phyloP scores from a whole-genome alignment of 352 stramenopile species.

The Thraustotheca clavata region DNA sequence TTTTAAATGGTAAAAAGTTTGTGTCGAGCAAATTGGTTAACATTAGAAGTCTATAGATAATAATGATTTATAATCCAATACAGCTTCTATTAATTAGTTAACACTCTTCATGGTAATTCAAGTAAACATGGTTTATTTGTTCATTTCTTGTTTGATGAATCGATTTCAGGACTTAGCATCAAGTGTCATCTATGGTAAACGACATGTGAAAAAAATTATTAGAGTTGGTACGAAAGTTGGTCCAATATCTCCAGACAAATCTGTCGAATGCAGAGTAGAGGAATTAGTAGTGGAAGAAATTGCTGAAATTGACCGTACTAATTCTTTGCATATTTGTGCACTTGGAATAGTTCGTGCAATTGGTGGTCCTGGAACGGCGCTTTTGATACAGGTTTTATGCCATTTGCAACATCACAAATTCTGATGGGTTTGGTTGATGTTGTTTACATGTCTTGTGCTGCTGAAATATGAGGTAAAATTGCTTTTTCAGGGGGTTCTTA shows the following conservation, averaged over 20 bases:
- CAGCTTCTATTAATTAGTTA: too few species aligned
- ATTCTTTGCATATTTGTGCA: neutral
- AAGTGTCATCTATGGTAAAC: neutral
- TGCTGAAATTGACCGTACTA: neutral
- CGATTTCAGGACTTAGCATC: neutral
- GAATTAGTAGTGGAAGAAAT: neutral
- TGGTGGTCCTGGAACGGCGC: slow-evolving; percentile 24
- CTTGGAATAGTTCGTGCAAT: neutral
- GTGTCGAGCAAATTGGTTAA: too few species aligned
- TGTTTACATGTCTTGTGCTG: slow-evolving; percentile 26
- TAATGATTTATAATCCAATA: too few species aligned
- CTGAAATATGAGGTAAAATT: slow-evolving; percentile 22
- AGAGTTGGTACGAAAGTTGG: neutral
- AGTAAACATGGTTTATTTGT: too few species aligned
- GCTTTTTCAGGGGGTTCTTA: slow-evolving; percentile 24
- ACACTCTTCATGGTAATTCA: too few species aligned
- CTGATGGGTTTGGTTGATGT: slow-evolving; percentile 12
- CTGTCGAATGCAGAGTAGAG: neutral
- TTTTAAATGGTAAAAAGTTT: too few species aligned
- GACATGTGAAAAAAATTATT: neutral
- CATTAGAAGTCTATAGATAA: too few species aligned
- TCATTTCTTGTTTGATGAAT: too few species aligned
- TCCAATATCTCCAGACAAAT: neutral
- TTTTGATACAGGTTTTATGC: neutral
- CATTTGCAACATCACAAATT: neutral